These are phyloP conservation scores for Dalbergia cultrata DNA, from an alignment of 306 rosid genomes.

Conservation along the genomic window DNA sequence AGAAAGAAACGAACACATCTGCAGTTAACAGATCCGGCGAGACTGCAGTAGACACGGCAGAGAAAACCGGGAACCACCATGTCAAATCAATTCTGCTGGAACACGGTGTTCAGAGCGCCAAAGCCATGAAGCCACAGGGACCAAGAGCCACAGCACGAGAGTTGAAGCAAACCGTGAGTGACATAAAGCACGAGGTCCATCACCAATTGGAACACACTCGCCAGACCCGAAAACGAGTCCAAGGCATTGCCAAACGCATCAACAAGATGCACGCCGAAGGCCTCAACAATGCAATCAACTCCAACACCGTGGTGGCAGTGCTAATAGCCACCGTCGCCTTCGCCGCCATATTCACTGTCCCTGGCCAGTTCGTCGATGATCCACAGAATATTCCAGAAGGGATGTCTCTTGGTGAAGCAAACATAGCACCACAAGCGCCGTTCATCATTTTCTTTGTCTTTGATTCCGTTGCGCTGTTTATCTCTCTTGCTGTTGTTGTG, in stretches of 20 bases:
- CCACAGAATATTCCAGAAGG: slow-evolving; percentile 62
- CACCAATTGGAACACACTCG: slow-evolving; percentile 95
- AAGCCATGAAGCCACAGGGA: slow-evolving; percentile 63
- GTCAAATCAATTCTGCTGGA: slow-evolving; percentile 66
- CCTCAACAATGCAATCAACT: slow-evolving; percentile 95
- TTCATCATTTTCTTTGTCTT: slow-evolving; percentile 83
- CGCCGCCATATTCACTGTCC: slow-evolving; percentile 94
- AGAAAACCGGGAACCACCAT: slow-evolving; percentile 66
- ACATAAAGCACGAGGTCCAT: slow-evolving; percentile 94
- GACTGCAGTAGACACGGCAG: slow-evolving; percentile 93
- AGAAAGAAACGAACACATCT: slow-evolving; percentile 54
- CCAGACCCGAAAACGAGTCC: slow-evolving; percentile 90
- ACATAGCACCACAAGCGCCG: slow-evolving; percentile 68
- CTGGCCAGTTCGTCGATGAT: slow-evolving; percentile 87
- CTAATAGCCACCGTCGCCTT: slow-evolving; percentile 97
- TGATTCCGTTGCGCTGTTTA: slow-evolving; percentile 89
- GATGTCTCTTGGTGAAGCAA: slow-evolving; percentile 83
- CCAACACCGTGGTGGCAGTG: slow-evolving; percentile 95
- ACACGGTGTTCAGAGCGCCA: slow-evolving; percentile 78
- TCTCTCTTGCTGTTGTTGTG: slow-evolving; percentile 93
- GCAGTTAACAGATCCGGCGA: slow-evolving; percentile 77
- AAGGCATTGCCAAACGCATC: slow-evolving; percentile 95
- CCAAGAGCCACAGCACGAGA: slow-evolving; percentile 67
- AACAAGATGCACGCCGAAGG: slow-evolving; percentile 95
- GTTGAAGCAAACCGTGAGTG: slow-evolving; percentile 93